Evolutionary conservation across 805 yeast species (phyloP).

Genomic region (Starmerella geochares): DNA sequence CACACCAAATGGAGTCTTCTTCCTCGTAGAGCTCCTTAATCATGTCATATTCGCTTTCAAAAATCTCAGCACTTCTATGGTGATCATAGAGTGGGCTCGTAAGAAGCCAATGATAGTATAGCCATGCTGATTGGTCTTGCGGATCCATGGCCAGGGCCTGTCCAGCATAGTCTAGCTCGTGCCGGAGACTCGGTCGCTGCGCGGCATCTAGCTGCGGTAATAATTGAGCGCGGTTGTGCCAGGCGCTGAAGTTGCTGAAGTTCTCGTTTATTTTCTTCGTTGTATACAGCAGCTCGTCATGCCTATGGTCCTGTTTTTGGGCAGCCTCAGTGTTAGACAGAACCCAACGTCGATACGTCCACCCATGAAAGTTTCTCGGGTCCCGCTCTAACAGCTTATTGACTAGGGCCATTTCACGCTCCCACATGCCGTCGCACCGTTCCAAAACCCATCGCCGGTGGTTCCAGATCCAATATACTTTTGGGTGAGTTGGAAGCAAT

Average conservation of each 20-base stretch:
- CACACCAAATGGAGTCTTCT: slow-evolving; percentile 17
- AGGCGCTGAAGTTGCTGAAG: slow-evolving; percentile 88
- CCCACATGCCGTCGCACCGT: slow-evolving; percentile 44
- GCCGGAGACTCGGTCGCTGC: slow-evolving; percentile 30
- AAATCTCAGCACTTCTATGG: slow-evolving; percentile 47
- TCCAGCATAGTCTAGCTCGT: slow-evolving; percentile 59
- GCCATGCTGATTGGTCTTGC: slow-evolving; percentile 89
- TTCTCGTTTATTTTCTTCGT: slow-evolving; percentile 67
- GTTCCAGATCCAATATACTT: slow-evolving; percentile 95
- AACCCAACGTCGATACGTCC: slow-evolving; percentile 83
- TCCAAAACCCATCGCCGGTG: slow-evolving; percentile 78
- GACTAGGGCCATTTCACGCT: slow-evolving; percentile 59
- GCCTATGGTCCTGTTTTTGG: neutral
- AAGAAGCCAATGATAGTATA: slow-evolving; percentile 72
- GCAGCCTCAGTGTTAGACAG: slow-evolving; percentile 28
- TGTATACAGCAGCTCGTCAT: slow-evolving; percentile 61
- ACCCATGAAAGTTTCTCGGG: slow-evolving; percentile 83
- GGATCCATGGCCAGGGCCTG: slow-evolving; percentile 89
- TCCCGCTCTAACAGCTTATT: slow-evolving; percentile 59
- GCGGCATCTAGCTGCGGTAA: slow-evolving; percentile 43
- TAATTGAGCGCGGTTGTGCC: slow-evolving; percentile 78
- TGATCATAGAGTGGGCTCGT: slow-evolving; percentile 35
- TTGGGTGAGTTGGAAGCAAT: slow-evolving; percentile 59
- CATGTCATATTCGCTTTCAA: slow-evolving; percentile 59
- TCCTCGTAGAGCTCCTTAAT: slow-evolving; percentile 19